These are phyloP conservation scores for Yamadazyma pseudoaaseri DNA, from an alignment of 1,139 yeast species.

Conservation along the genomic window DNA sequence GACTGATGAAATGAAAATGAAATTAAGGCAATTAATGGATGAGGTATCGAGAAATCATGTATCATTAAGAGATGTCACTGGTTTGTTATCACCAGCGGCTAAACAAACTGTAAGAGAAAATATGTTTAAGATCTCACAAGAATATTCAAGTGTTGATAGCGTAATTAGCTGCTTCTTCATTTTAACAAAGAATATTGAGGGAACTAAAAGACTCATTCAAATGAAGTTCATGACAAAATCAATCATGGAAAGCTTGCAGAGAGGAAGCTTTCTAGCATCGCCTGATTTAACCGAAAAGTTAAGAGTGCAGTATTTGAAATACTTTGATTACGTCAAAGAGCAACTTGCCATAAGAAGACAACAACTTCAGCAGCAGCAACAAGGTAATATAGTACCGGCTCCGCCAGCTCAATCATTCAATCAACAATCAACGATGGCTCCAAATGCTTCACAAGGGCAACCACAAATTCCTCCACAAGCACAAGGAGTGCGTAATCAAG, in stretches of 20 bases:
- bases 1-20: constrained; percentile 45
- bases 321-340: constrained; percentile 67
- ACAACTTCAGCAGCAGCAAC: constrained; percentile 24
- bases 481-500: constrained; percentile 8
- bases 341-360: constrained; percentile 39
- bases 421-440: not conserved
- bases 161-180: constrained; percentile 75
- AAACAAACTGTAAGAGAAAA: constrained; percentile 61
- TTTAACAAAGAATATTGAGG: constrained; percentile 70
- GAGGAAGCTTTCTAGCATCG: constrained; percentile 62
- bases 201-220: constrained; percentile 73
- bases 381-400: constrained; percentile 11
- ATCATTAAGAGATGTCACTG: constrained; percentile 64
- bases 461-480: not conserved
- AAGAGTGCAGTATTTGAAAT: constrained; percentile 68
- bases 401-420: not conserved
- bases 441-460: constrained; percentile 1
- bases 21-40: constrained; percentile 60
- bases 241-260: constrained; percentile 64
- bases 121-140: constrained; percentile 57
- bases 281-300: constrained; percentile 71
- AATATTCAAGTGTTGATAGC: constrained; percentile 69
- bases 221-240: constrained; percentile 78
- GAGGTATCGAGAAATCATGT: constrained; percentile 71
- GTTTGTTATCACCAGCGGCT: constrained; percentile 58